phyloP scores from a whole-genome alignment of 768 basidiomycete genomes.

The Boletus vinaceobasis region DNA sequence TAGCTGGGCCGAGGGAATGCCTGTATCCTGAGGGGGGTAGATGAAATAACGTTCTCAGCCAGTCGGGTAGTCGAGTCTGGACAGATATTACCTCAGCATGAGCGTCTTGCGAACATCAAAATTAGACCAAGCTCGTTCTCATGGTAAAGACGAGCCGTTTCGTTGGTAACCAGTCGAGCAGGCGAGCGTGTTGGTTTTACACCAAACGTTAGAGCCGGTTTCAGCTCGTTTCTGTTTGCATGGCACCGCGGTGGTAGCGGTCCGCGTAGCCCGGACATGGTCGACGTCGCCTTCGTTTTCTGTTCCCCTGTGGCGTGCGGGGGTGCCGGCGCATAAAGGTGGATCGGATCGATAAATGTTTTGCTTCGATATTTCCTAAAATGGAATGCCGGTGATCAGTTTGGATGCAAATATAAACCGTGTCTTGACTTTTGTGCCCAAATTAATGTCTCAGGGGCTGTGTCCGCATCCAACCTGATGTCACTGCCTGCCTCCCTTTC shows the following conservation, averaged over 20 bases:
- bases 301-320: conserved; percentile 22
- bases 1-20: too few species aligned
- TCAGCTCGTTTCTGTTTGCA: conserved; percentile 12
- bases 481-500: conserved; percentile 30
- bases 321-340: conserved; percentile 1
- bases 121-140: conserved; percentile 13
- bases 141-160: conserved; percentile 19
- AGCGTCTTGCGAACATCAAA: background rate
- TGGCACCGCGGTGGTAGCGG: conserved; percentile 4
- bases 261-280: background rate
- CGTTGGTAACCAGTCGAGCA: conserved; percentile 21
- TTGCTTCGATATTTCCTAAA: conserved; percentile 1
- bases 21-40: too few species aligned
- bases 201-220: background rate
- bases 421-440: conserved; percentile 3
- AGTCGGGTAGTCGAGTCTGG: background rate
- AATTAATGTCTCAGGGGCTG: conserved; percentile 28
- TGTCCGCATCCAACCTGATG: conserved; percentile 27
- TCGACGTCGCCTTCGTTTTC: background rate
- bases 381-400: background rate
- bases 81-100: background rate
- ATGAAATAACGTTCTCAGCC: background rate
- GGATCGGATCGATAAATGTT: conserved; percentile 21
- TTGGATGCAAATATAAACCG: conserved; percentile 12
- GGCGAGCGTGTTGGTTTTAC: background rate